Evolutionary conservation across 164 flowering plant species (phyloP), one percentile per base, ranked within the genome.

Genomic region (Pachysandra terminalis): DNA sequence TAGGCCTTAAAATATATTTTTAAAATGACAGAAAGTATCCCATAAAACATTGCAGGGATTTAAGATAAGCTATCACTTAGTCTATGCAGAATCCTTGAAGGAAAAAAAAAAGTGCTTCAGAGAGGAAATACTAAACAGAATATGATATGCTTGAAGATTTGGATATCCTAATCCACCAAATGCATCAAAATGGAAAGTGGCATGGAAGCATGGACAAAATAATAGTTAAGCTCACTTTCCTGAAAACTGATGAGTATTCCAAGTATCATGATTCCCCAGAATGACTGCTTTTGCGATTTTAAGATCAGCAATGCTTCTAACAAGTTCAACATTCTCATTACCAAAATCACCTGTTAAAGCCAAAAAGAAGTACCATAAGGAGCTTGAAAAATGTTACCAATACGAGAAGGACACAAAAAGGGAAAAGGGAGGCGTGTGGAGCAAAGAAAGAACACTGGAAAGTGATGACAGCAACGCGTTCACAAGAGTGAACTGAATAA

Each of bases 211-310:
- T 35, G 27, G 58, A 71, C 12, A 26, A 45, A 27, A 17, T 17
- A 25, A n/a, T 10, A 27, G 49, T 14, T 63, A 51, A 56, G 66
- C 84, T 78, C 74, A 89, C 97, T 82, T 85, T 68, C 54, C 63
- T 12, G 89, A 78, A 68, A 89, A 86, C 57, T 80, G 75, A 53
- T 68, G 78, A 60, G 96, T 93, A 16, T 55, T 66, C 97, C 97
- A 93, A 28, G 88, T 69, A 80, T 93, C 98, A 83, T 93, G 98
- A 74, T 94, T 94, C 54, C 97, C 97, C 72, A 94, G 71, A 54
- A 94, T 94, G 70, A 80, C 89, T 68, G 93, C 98, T 76, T 91
- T 94, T 26, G 88, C 45, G 71, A 91, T 72, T 49, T 79, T 64
- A 70, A 91, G 88, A 56, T 77, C 68, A n/a, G 93, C 85, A 60